Base-by-base conservation (phyloP, 805 yeast species). In the Kuraishia ogatae region DNA sequence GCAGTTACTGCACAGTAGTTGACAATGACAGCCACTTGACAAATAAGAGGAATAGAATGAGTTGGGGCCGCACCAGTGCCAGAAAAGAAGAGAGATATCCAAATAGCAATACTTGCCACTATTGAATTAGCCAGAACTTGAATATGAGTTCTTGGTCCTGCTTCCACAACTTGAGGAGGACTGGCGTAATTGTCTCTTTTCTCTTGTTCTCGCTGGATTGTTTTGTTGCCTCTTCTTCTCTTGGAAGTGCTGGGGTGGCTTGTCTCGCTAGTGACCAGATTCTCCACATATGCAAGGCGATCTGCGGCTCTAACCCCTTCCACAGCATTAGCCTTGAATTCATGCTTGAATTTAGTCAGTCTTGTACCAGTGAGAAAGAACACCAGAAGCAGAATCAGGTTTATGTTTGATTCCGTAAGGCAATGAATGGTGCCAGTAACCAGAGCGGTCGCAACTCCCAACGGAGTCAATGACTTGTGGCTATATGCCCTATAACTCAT, bases 1-100 rank as follows among this genome's bases (percentile, higher is more conserved):
- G 59, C 53, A 8, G 57, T 55, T 2, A 58, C 59, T n/a, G 59
- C 51, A 39, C 58, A 55, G 47, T 56, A 58, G 53, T 51, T 52
- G 13, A 28, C 55, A 20, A 49, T 23, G n/a, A 55, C 52, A 10
- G 53, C 56, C n/a, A 53, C 47, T 48, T 55, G 56, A 46, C 47
- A 53, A 10, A 50, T 13, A 8, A 17, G 10, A 6, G 8, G 5
- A 13, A 26, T 6, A 19, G 13, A 7, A 11, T n/a, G n/a, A n/a
- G n/a, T n/a, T n/a, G 53, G 22, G 10, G 43, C 6, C 6, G 23
- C 46, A 15, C 17, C 29, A 26, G 29, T 5, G 29, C 8, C 5
- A 26, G 29, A 26, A 26, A 26, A 35, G n/a, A 35, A 15, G 39
- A 43, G 35, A 10, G 51, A 20, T 20, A 28, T 23, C 22, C 24